Base-by-base conservation (phyloP, 805 yeast species). In the Priceomyces carsonii region DNA sequence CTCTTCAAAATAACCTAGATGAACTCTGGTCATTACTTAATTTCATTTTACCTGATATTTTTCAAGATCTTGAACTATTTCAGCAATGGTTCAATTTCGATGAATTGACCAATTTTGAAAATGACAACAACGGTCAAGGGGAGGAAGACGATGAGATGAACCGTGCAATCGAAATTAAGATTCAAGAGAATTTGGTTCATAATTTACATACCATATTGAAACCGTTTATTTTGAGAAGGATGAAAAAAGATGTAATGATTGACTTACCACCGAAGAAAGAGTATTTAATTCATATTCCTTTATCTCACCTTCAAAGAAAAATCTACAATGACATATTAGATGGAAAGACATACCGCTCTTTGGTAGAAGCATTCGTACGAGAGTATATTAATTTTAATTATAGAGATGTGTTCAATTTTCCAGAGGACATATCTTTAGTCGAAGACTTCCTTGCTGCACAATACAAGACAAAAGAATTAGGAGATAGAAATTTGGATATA, bases 11-110 rank as follows among this genome's bases (percentile, higher is more conserved):
- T 56, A 91, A 90, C 51, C 65, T 91, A 38, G 76, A 83, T 35
- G 98, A 93, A 60, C 63, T 93, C 24, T 91, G 98, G 98, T 84
- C 96, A 0, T 65, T 93, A 38, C 68, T 91, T 36, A 93, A 93
- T 55, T 91, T 91, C 53, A 82, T 93, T 22, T 66, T 91, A 33
- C 99, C 99, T 0, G 96, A 89, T 50, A 85, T 93, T 18, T 91
- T 91, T 57, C 86, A 86, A 27, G 98, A 91, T 58, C 73, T 90
- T 41, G 91, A 82, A 33, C 71, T 89, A 27, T 91, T 91, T 54
- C 95, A 91, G 57, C 84, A 82, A 53, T 91, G 98, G 97, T 93
- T 91, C 61, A 95, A 93, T 57, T 85, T 85, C 48, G 77, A 80
- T 29, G 80, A 77, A 25, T 53, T 82, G 26, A 70, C 75, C 5